Evolutionary conservation across 768 basidiomycete genomes (phyloP).

Genomic region (Sarcomyxa edulis): DNA sequence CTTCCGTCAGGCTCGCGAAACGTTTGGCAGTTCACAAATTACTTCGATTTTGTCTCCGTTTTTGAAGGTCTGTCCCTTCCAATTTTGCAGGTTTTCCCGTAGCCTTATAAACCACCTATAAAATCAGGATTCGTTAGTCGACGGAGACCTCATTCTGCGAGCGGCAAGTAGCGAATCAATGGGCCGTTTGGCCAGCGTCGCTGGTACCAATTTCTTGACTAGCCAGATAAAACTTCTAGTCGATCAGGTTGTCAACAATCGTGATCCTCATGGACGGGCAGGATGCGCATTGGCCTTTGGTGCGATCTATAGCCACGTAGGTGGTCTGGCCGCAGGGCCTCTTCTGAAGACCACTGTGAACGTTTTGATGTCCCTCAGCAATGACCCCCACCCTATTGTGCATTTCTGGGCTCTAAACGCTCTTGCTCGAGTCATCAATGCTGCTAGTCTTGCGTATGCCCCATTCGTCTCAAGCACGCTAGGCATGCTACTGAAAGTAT

Average conservation of each 20-base stretch:
- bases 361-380: conserved; percentile 89
- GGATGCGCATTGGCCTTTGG: conserved; percentile 93
- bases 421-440: conserved; percentile 80
- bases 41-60: conserved; percentile 60
- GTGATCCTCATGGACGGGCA: conserved; percentile 87
- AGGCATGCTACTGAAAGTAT: conserved; percentile 86
- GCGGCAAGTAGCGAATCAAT: conserved; percentile 82
- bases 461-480: conserved; percentile 86
- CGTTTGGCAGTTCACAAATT: conserved; percentile 61
- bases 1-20: conserved; percentile 57
- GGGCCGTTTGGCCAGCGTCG: conserved; percentile 79
- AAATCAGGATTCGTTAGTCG: conserved; percentile 68
- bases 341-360: conserved; percentile 94
- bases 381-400: conserved; percentile 94
- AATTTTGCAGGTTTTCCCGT: neutral
- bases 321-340: conserved; percentile 91
- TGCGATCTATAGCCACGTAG: conserved; percentile 86
- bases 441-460: conserved; percentile 87
- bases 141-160: conserved; percentile 74
- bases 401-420: conserved; percentile 92
- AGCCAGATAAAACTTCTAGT: conserved; percentile 86
- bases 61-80: conserved; percentile 58
- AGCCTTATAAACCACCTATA: conserved; percentile 6
- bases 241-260: conserved; percentile 90
- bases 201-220: conserved; percentile 79